phyloP scores from a whole-genome alignment of 164 flowering plant genomes.

The Kalanchoe fedtschenkoi region DNA sequence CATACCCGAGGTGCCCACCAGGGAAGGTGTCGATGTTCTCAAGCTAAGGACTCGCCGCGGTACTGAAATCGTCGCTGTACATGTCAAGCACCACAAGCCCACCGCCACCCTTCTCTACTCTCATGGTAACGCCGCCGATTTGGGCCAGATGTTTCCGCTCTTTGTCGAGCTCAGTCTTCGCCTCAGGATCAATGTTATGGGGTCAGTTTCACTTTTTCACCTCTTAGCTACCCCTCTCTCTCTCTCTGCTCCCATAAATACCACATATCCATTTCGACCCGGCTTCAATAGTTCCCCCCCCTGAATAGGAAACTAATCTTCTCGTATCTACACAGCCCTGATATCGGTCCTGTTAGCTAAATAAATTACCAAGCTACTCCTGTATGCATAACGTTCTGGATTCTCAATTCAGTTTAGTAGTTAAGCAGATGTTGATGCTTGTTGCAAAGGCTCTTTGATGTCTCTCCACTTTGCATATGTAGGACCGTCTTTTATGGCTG shows the following conservation, averaged over 20 bases:
- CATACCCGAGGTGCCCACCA: slow-evolving; percentile 10
- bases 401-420: not conserved
- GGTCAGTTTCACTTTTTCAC: too few species aligned
- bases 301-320: not conserved
- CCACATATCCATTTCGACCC: too few species aligned
- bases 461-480: not conserved
- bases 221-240: too few species aligned
- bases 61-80: slow-evolving; percentile 9
- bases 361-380: not conserved
- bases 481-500: not conserved
- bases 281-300: too few species aligned
- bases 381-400: not conserved
- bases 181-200: slow-evolving; percentile 12
- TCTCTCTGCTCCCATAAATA: too few species aligned
- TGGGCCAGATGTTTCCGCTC: slow-evolving; percentile 13
- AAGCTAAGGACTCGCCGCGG: slow-evolving; percentile 12
- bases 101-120: slow-evolving; percentile 10
- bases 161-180: slow-evolving; percentile 13
- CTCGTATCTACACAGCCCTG: not conserved
- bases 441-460: not conserved
- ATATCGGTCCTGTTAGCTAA: not conserved
- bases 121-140: slow-evolving; percentile 14
- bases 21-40: slow-evolving; percentile 11
- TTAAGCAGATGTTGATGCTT: too few species aligned
- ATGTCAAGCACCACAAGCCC: slow-evolving; percentile 9